Evolutionary conservation across 805 yeast genomes (phyloP).

Genomic region (Tetrapisispora arboricola): DNA sequence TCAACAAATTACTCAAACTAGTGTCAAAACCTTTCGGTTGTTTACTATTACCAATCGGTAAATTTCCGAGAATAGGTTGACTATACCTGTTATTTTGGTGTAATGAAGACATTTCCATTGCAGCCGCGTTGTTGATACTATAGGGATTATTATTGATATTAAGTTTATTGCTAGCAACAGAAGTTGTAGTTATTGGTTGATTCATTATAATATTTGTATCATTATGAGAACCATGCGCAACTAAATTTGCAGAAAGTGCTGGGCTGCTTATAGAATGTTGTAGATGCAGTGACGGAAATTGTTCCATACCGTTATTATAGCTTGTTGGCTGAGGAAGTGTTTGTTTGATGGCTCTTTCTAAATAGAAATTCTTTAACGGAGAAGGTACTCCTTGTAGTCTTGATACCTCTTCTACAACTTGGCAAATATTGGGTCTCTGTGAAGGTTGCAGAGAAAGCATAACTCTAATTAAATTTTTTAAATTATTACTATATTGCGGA

Average conservation of each 20-base stretch:
- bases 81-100: not conserved
- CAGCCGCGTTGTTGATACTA: not conserved
- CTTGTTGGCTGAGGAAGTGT: not conserved
- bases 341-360: slow-evolving; percentile 17
- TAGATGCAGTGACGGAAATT: not conserved
- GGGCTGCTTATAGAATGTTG: slow-evolving; percentile 4
- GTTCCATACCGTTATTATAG: not conserved
- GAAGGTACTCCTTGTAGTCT: slow-evolving; percentile 45
- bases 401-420: slow-evolving; percentile 60
- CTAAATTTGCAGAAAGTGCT: not conserved
- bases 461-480: slow-evolving; percentile 56
- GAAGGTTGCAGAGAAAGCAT: slow-evolving; percentile 57
- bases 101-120: not conserved
- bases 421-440: slow-evolving; percentile 65
- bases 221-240: not conserved
- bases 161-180: not conserved
- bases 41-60: too few species aligned
- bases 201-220: not conserved
- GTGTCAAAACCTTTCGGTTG: not conserved
- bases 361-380: slow-evolving; percentile 33
- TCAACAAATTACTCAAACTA: not conserved
- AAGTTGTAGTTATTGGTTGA: too few species aligned
- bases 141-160: not conserved
- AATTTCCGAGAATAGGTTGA: not conserved
- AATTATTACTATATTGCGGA: slow-evolving; percentile 50